Conservation (phyloP, 768 basidiomycete genomes). For the Calocera viscosa region DNA sequence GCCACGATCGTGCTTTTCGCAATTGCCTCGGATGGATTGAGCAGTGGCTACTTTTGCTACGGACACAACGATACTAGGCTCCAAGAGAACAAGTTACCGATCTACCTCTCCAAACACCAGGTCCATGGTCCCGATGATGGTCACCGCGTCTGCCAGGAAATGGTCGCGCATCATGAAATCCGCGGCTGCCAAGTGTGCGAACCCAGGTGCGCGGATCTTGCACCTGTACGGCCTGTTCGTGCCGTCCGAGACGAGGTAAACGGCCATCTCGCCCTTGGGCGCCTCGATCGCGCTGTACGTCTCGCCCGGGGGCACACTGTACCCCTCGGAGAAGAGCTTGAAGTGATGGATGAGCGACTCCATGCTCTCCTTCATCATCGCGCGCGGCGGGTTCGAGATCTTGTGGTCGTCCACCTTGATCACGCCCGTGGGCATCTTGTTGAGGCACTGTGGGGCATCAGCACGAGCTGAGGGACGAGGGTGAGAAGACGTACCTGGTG, state of each 20-base stretch:
- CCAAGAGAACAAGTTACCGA: not conserved
- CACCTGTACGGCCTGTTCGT: conserved; percentile 93
- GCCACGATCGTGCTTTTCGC: not conserved
- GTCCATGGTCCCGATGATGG: conserved; percentile 94
- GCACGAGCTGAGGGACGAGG: not conserved
- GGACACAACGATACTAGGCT: not conserved
- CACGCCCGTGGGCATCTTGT: conserved; percentile 90
- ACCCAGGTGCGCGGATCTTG: conserved; percentile 93
- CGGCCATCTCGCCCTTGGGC: conserved; percentile 97
- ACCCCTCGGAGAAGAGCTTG: conserved; percentile 97
- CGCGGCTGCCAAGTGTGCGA: conserved; percentile 86
- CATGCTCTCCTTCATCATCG: conserved; percentile 99
- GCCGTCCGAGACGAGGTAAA: conserved; percentile 97
- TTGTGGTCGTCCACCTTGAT: conserved; percentile 97
- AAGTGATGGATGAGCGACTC: conserved; percentile 97
- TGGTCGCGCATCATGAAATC: conserved; percentile 98
- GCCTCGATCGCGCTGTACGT: conserved; percentile 97
- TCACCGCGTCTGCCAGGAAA: conserved; percentile 87
- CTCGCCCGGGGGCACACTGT: conserved; percentile 79
- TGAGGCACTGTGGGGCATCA: conserved; percentile 54
- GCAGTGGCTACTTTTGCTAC: conserved; percentile 1
- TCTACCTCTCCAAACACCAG: conserved; percentile 3
- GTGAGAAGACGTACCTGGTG: conserved; percentile 39
- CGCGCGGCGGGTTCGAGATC: conserved; percentile 87
- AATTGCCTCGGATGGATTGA: not conserved